Conservation (phyloP, 441 rosid genomes). For the Bruguiera hainesii region DNA sequence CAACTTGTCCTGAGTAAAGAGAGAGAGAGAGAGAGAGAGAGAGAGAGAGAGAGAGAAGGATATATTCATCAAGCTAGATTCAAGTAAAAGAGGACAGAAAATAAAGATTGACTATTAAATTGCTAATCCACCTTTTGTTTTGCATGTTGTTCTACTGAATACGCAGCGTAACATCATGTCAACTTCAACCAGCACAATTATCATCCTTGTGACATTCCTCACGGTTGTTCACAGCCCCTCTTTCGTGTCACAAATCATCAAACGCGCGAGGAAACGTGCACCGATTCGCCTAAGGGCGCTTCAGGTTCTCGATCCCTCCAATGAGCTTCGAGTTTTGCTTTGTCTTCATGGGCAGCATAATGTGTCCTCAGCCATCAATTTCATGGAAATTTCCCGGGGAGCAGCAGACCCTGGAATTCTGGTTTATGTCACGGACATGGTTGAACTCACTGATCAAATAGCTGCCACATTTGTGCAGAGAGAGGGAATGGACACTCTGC, state of each 20-base stretch:
- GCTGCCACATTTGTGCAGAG: constrained; percentile 65
- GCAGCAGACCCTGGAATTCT: constrained; percentile 62
- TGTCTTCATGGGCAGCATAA: constrained; percentile 68
- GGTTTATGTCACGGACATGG: constrained; percentile 74
- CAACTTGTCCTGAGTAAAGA: too few relatives aligned
- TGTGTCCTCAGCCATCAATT: constrained; percentile 57
- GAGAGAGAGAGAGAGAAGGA: too few relatives aligned
- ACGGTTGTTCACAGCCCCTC: constrained; percentile 62
- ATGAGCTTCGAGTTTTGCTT: constrained; percentile 57
- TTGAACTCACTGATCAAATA: constrained; percentile 80
- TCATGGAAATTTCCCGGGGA: constrained; percentile 82
- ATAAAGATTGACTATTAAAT: too few relatives aligned
- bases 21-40: too few relatives aligned
- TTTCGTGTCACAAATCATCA: constrained; percentile 60
- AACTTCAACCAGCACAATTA: constrained; percentile 42
- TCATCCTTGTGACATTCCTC: constrained; percentile 52
- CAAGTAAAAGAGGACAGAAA: too few relatives aligned
- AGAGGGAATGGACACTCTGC: constrained; percentile 50
- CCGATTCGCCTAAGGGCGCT: constrained; percentile 80
- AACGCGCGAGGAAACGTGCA: constrained; percentile 76
- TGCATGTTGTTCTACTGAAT: constrained; percentile 2
- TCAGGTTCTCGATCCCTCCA: constrained; percentile 71
- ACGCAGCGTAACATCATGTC: constrained; percentile 40
- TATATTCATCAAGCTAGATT: too few relatives aligned
- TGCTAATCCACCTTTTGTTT: too few relatives aligned